phyloP scores from a whole-genome alignment of 2,329 filamentous ascomycete species.

The Chaetomiaceae sp. region DNA sequence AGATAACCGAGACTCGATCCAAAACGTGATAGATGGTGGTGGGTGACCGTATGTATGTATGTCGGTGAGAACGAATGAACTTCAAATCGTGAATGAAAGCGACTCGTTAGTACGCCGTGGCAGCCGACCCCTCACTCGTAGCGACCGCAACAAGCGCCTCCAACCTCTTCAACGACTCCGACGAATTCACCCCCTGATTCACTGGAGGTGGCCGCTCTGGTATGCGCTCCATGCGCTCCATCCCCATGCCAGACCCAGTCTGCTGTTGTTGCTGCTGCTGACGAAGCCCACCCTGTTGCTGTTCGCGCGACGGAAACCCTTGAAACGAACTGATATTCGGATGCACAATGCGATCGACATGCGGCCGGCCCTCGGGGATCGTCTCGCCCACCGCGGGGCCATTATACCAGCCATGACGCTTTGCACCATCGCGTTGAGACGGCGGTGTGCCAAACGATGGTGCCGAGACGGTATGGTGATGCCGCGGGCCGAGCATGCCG shows the following conservation, averaged over 20 bases:
- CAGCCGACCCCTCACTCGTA: conserved; percentile 44
- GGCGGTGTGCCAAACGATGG: conserved; percentile 46
- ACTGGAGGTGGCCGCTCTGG: conserved; percentile 28
- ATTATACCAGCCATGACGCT: conserved; percentile 69
- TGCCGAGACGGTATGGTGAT: conserved; percentile 56
- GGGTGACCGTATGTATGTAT: conserved; percentile 11
- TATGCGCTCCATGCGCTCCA: conserved; percentile 21
- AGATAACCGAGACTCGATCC: too few relatives aligned
- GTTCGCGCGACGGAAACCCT: conserved; percentile 41
- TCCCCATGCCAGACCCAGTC: conserved; percentile 16
- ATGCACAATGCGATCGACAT: conserved; percentile 52
- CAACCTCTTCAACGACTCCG: conserved; percentile 48
- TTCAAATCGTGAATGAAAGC: too few relatives aligned
- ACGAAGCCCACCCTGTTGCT: conserved; percentile 21
- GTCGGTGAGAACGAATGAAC: too few relatives aligned
- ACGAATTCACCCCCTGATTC: conserved; percentile 23
- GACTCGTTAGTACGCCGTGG: conserved; percentile 24
- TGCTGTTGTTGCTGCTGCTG: too few relatives aligned
- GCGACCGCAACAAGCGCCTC: conserved; percentile 61
- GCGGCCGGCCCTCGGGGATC: conserved; percentile 33
- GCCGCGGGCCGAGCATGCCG: conserved; percentile 26
- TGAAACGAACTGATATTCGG: conserved; percentile 49
- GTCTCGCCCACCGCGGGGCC: conserved; percentile 34
- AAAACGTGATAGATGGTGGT: too few relatives aligned
- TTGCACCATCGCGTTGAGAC: too few relatives aligned